Percentiles rank a stretch among this genome's conserved stretches.
Evolutionary conservation across 2,329 filamentous ascomycete species (phyloP).

Genomic region (Verticillium alfalfae): DNA sequence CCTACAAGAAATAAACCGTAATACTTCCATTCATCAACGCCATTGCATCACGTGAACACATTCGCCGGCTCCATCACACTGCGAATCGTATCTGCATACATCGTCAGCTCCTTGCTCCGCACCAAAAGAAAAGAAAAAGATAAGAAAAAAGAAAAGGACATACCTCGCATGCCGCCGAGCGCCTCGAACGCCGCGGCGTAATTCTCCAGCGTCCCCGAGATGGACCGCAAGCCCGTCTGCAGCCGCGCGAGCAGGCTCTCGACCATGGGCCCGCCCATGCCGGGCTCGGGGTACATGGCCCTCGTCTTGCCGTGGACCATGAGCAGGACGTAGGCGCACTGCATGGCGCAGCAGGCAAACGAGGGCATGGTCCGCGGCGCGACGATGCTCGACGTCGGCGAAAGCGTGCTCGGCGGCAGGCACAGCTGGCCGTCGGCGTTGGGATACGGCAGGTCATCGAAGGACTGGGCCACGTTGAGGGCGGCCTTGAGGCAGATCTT

Average conservation of each 20-base stretch:
- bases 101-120: not conserved
- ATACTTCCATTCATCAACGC: not conserved
- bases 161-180: constrained; percentile 38
- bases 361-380: constrained; percentile 39
- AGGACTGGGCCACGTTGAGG: constrained; percentile 39
- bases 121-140: constrained; percentile 12
- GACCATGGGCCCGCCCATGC: constrained; percentile 16
- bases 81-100: constrained; percentile 15
- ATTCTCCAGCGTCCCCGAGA: constrained; percentile 34
- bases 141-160: constrained; percentile 15
- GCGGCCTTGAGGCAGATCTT: constrained; percentile 44
- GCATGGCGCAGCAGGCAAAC: constrained; percentile 40
- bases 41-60: constrained; percentile 5
- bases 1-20: not conserved
- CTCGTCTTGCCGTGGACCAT: constrained; percentile 35
- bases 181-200: constrained; percentile 38
- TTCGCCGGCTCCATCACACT: constrained; percentile 15
- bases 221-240: constrained; percentile 34
- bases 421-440: constrained; percentile 28
- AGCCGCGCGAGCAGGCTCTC: constrained; percentile 31
- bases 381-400: constrained; percentile 27
- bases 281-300: constrained; percentile 24
- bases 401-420: constrained; percentile 26
- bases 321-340: constrained; percentile 35
- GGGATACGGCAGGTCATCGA: constrained; percentile 39